Conservation (phyloP, 1,284 basidiomycete species). For the Tranzscheliella williamsii region DNA sequence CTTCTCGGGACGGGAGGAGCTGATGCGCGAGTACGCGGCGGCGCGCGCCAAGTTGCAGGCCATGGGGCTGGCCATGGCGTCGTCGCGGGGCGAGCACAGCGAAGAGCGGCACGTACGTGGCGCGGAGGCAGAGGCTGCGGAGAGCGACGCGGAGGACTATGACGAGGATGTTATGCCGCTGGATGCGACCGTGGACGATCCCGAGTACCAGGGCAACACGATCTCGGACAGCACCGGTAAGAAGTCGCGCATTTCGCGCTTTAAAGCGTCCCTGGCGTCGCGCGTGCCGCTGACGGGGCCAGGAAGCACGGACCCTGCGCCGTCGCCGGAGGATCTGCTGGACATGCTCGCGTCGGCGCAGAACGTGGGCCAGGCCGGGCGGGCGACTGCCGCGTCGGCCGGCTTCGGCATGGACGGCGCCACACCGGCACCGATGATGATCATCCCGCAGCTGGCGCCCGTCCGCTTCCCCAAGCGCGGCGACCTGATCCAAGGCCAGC, state of each 20-base stretch:
- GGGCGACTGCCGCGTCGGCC: neutral
- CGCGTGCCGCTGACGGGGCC: neutral
- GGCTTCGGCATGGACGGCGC: constrained; percentile 23
- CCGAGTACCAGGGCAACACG: constrained; percentile 30
- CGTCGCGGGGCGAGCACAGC: neutral
- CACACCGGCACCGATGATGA: constrained; percentile 27
- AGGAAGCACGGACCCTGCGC: neutral
- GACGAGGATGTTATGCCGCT: constrained; percentile 39
- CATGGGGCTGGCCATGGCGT: constrained; percentile 16
- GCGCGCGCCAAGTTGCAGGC: constrained; percentile 43
- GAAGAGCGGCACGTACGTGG: too few species aligned
- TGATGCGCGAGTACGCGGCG: constrained; percentile 51
- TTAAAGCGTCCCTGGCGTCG: constrained; percentile 35
- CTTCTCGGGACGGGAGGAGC: constrained; percentile 32
- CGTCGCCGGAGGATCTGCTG: constrained; percentile 7
- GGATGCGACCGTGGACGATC: constrained; percentile 32
- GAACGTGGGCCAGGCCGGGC: constrained; percentile 16
- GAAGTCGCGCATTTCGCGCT: constrained; percentile 34
- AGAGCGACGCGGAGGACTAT: constrained; percentile 27
- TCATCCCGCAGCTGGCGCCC: constrained; percentile 42
- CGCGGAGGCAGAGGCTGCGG: neutral
- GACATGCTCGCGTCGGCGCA: constrained; percentile 28
- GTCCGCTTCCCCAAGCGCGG: constrained; percentile 39
- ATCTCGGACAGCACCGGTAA: constrained; percentile 1
- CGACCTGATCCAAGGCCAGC: constrained; percentile 17